These are phyloP conservation scores for Barnettozyma siamensis DNA, from an alignment of 805 yeast species.

Conservation along the genomic window DNA sequence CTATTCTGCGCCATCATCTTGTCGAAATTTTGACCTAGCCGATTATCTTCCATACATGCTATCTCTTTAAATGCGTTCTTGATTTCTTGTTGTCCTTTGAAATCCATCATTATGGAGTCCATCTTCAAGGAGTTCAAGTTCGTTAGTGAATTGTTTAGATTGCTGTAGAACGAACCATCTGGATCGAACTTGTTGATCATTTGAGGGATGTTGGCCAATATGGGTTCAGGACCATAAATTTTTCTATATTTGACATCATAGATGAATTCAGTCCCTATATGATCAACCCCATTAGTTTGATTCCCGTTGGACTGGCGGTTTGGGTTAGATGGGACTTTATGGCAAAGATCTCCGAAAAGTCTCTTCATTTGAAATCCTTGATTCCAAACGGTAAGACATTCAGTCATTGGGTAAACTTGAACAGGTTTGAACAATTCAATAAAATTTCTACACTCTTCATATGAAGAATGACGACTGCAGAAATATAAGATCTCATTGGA, in stretches of 20 bases:
- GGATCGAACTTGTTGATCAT: slow-evolving; percentile 7
- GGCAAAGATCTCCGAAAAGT: slow-evolving; percentile 35
- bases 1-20: not conserved
- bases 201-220: not conserved
- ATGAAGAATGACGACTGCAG: slow-evolving; percentile 45
- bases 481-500: slow-evolving; percentile 33
- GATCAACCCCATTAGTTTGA: not conserved
- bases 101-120: not conserved
- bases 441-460: slow-evolving; percentile 32
- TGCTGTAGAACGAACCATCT: slow-evolving; percentile 1
- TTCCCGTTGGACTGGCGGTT: slow-evolving; percentile 6
- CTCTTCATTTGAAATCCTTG: slow-evolving; percentile 35
- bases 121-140: not conserved
- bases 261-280: slow-evolving; percentile 5
- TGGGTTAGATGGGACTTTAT: too few relatives aligned
- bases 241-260: slow-evolving; percentile 11
- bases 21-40: not conserved
- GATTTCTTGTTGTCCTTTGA: slow-evolving; percentile 3
- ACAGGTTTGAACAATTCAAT: slow-evolving; percentile 31
- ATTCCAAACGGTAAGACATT: slow-evolving; percentile 29
- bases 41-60: not conserved
- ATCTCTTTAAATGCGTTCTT: slow-evolving; percentile 2
- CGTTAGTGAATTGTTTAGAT: not conserved
- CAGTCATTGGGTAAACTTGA: slow-evolving; percentile 41
- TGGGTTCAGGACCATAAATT: slow-evolving; percentile 6